Conservation (phyloP, 768 basidiomycete genomes). For the Leccinum fibrillosum region DNA sequence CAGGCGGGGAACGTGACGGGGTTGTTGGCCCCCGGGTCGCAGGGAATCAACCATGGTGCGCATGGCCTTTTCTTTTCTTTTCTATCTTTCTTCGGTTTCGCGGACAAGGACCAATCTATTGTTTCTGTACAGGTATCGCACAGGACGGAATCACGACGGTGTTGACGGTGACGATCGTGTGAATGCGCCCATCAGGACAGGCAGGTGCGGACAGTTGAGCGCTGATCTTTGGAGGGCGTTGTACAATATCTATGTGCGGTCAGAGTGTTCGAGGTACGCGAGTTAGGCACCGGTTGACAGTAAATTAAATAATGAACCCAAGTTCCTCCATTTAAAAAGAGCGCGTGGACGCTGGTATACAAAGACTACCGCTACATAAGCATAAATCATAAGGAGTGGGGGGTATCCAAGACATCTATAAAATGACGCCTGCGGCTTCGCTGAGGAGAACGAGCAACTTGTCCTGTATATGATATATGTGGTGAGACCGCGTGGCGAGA, state of each 20-base stretch:
- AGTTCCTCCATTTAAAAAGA: not conserved
- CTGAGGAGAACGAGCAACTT: constrained; percentile 20
- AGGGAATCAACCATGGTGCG: constrained; percentile 54
- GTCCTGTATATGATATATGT: too few species aligned
- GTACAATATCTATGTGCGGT: not conserved
- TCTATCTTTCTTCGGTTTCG: not conserved
- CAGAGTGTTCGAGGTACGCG: too few species aligned
- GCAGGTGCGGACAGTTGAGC: not conserved
- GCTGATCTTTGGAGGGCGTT: not conserved
- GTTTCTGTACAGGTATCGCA: constrained; percentile 44
- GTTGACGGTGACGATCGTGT: constrained; percentile 49
- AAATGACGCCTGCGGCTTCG: constrained; percentile 11
- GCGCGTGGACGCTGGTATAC: not conserved
- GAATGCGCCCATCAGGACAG: constrained; percentile 2
- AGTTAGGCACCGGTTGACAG: not conserved
- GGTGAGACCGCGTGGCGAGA: not conserved
- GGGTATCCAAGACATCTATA: constrained; percentile 18
- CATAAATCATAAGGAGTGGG: not conserved
- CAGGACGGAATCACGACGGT: constrained; percentile 55
- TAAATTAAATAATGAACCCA: not conserved
- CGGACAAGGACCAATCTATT: not conserved
- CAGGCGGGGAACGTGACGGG: constrained; percentile 46
- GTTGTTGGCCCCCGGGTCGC: constrained; percentile 42
- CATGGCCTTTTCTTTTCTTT: not conserved
- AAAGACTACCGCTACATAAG: constrained; percentile 17